Evolutionary conservation across 2,329 filamentous ascomycete genomes (phyloP).

Genomic region (Epicoccum sorghinum): DNA sequence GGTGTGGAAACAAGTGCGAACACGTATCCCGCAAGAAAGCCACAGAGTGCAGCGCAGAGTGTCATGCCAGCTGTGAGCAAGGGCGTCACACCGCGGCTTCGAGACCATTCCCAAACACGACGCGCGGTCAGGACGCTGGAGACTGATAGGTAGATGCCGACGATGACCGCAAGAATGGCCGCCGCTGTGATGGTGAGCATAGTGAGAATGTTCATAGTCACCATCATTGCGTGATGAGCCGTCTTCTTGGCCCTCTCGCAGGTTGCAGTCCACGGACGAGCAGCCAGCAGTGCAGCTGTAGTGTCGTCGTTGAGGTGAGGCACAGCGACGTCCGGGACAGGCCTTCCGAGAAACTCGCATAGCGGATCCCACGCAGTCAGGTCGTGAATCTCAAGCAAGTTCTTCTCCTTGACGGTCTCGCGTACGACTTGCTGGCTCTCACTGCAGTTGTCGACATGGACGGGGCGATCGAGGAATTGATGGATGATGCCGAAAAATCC

Average conservation of each 20-base stretch:
- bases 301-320: conserved; percentile 22
- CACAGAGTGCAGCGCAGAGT: not conserved
- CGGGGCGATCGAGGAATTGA: not conserved
- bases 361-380: conserved; percentile 37
- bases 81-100: not conserved
- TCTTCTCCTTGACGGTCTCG: conserved; percentile 25
- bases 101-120: not conserved
- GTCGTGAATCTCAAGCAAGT: conserved; percentile 35
- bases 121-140: not conserved
- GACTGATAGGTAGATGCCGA: not conserved
- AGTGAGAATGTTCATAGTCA: not conserved
- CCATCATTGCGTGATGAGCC: not conserved
- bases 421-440: conserved; percentile 22
- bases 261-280: not conserved
- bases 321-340: conserved; percentile 28
- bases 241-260: not conserved
- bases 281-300: not conserved
- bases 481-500: conserved; percentile 3
- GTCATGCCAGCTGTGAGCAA: not conserved
- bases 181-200: not conserved
- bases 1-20: not conserved
- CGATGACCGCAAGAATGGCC: not conserved
- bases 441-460: not conserved
- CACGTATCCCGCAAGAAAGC: conserved; percentile 4
- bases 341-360: conserved; percentile 35